phyloP scores from a whole-genome alignment of 805 yeast species.

The Candida railenensis region DNA sequence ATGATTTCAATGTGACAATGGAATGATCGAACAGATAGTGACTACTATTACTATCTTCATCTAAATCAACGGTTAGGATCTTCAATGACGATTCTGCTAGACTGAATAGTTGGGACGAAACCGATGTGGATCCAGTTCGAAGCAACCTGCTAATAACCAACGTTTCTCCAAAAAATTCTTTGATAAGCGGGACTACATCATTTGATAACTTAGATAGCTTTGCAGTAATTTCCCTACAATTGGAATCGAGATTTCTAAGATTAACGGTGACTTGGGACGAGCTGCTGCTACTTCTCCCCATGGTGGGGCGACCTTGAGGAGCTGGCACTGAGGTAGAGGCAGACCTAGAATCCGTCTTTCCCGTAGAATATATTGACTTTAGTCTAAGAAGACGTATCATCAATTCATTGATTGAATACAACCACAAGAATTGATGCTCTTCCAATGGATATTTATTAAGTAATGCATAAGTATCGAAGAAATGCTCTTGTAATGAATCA shows the following conservation, averaged over 20 bases:
- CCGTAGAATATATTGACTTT: neutral
- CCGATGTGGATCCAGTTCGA: neutral
- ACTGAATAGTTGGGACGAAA: neutral
- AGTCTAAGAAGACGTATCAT: neutral
- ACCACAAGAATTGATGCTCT: constrained; percentile 13
- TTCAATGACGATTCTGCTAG: neutral
- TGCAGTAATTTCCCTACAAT: neutral
- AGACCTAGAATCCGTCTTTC: neutral
- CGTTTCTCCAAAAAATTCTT: neutral
- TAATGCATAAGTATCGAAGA: constrained; percentile 11
- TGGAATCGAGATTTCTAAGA: constrained; percentile 1
- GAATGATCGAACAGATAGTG: neutral
- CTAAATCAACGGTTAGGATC: neutral
- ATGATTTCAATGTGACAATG: neutral
- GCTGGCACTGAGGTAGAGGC: neutral
- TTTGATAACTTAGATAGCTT: neutral
- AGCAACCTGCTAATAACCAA: neutral
- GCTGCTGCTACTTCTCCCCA: constrained; percentile 1
- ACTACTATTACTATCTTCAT: neutral
- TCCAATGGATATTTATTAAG: constrained; percentile 9
- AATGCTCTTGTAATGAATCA: constrained; percentile 15
- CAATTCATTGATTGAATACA: constrained; percentile 1
- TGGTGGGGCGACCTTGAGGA: neutral
- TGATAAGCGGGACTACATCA: neutral
- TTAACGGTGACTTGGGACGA: neutral